These are phyloP conservation scores for Clitopilus hobsonii DNA, from an alignment of 768 basidiomycete genomes.

Conservation along the genomic window DNA sequence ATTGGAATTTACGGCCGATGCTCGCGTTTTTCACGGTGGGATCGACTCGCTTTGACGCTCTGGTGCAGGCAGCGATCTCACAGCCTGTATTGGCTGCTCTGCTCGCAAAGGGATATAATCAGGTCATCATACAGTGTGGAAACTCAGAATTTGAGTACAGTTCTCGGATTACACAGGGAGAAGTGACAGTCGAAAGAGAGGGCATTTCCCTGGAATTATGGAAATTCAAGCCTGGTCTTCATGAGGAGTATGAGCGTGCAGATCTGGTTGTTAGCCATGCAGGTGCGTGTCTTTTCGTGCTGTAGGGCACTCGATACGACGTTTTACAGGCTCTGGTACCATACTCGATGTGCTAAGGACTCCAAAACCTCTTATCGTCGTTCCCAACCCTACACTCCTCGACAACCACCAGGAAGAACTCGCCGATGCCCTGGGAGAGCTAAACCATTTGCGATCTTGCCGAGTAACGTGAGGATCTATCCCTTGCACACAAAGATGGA, in stretches of 20 bases:
- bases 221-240: conserved; percentile 71
- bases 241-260: conserved; percentile 56
- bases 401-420: conserved; percentile 94
- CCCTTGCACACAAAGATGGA: too few species aligned
- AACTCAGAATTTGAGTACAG: conserved; percentile 48
- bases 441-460: conserved; percentile 54
- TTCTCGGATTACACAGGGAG: conserved; percentile 22
- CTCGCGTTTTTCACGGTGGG: conserved; percentile 81
- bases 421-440: conserved; percentile 57
- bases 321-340: conserved; percentile 77
- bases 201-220: conserved; percentile 61
- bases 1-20: conserved; percentile 28
- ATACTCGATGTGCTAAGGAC: conserved; percentile 83
- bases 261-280: conserved; percentile 92
- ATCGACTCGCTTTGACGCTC: conserved; percentile 79
- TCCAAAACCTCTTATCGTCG: conserved; percentile 74
- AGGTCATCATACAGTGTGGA: conserved; percentile 76
- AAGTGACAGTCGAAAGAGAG: conserved; percentile 19
- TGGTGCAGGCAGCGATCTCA: conserved; percentile 60
- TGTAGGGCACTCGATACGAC: conserved; percentile 5
- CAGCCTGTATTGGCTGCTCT: conserved; percentile 54
- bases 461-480: conserved; percentile 49
- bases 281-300: conserved; percentile 43
- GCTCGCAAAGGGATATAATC: conserved; percentile 46
- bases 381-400: conserved; percentile 85